These are phyloP conservation scores for Delphinella strobiligena DNA, from an alignment of 2,329 filamentous ascomycete genomes.

Conservation along the genomic window DNA sequence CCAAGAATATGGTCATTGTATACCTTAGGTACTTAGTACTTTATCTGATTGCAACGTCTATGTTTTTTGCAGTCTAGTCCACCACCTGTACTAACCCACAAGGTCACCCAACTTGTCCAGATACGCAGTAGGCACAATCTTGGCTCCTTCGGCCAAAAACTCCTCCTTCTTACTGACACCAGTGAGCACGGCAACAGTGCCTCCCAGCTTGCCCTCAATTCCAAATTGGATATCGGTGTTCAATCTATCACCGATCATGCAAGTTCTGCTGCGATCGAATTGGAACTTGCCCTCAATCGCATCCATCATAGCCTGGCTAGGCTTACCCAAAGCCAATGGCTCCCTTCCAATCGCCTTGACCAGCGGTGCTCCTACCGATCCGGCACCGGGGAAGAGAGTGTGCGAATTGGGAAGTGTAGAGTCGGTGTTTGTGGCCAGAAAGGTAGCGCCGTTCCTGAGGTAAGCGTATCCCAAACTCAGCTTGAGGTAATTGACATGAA, in stretches of 20 bases:
- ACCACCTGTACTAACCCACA: slow-evolving; percentile 16
- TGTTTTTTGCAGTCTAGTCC: not conserved
- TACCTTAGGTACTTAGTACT: not conserved
- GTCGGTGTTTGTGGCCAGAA: slow-evolving; percentile 89
- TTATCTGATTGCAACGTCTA: not conserved
- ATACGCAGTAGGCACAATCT: slow-evolving; percentile 68
- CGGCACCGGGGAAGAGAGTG: slow-evolving; percentile 82
- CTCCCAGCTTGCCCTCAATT: slow-evolving; percentile 77
- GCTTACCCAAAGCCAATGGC: slow-evolving; percentile 78
- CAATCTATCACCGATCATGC: slow-evolving; percentile 90
- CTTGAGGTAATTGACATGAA: slow-evolving; percentile 93
- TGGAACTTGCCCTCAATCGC: slow-evolving; percentile 92
- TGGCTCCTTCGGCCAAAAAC: slow-evolving; percentile 56
- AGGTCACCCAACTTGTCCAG: slow-evolving; percentile 77
- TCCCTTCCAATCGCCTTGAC: slow-evolving; percentile 49
- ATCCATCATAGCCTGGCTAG: slow-evolving; percentile 98
- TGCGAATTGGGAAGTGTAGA: slow-evolving; percentile 75
- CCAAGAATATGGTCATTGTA: too few species aligned
- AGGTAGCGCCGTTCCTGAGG: slow-evolving; percentile 66
- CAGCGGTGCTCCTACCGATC: slow-evolving; percentile 67
- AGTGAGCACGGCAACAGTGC: slow-evolving; percentile 81
- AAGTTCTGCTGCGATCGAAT: slow-evolving; percentile 71
- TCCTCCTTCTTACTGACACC: slow-evolving; percentile 81
- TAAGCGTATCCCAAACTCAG: slow-evolving; percentile 77
- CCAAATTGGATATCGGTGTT: slow-evolving; percentile 97